Percentiles rank a stretch among this genome's conserved stretches.
Conservation (phyloP, 495 filamentous ascomycete species). For the Penicillium ochrochloron region DNA sequence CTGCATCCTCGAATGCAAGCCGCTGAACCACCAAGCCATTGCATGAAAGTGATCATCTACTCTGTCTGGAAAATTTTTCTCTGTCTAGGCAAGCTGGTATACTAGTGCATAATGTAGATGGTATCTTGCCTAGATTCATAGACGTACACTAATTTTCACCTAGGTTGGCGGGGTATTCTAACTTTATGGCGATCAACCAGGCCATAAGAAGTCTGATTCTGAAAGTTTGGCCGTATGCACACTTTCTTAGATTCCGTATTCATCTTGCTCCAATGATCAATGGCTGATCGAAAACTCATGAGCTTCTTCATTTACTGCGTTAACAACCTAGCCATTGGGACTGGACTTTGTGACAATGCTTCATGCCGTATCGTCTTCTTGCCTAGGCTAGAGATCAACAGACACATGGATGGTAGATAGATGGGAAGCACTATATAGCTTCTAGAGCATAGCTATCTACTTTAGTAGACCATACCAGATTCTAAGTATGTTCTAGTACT, state of each 20-base stretch:
- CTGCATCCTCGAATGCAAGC: background rate
- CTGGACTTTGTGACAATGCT: background rate
- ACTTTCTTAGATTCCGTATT: background rate
- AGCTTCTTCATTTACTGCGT: background rate
- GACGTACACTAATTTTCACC: background rate
- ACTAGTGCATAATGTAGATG: background rate
- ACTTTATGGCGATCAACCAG: background rate
- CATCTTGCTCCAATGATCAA: background rate
- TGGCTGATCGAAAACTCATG: background rate
- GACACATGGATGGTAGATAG: too few relatives aligned
- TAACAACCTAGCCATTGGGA: background rate
- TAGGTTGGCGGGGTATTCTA: background rate
- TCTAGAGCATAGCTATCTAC: background rate
- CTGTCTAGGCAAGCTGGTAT: background rate
- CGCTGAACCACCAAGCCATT: background rate
- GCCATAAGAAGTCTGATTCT: background rate
- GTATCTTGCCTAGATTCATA: background rate
- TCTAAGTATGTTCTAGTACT: background rate
- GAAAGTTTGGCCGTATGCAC: background rate
- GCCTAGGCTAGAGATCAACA: too few relatives aligned
- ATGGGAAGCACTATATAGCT: too few relatives aligned
- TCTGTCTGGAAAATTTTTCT: background rate
- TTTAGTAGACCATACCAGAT: background rate
- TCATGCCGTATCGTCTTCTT: background rate
- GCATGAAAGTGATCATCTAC: background rate